Evolutionary conservation across 768 basidiomycete species (phyloP), one percentile per base, ranked within the genome.

Genomic region (Cystoderma amianthinum): DNA sequence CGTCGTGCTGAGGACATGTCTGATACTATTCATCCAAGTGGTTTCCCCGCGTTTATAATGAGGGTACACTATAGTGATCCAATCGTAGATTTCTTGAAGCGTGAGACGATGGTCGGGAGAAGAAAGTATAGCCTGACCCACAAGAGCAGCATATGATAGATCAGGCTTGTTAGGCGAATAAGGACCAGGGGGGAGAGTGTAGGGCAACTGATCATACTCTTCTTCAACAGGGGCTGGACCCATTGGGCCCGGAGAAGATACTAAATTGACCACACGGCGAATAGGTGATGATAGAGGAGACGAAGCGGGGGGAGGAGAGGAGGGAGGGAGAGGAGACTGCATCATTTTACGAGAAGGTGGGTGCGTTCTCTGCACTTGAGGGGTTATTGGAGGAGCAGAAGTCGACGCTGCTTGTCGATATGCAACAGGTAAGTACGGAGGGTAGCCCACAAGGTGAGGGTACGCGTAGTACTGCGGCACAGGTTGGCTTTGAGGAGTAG

Each of bases 21-120:
- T 78, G 45, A 98, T 91, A 42, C 91, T 94, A 61, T 96, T 96
- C 80, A 94, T 93, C 95, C 95, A 98, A 4, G 92, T 95, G 3
- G 85, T 78, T 53, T 97, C 93, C 16, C 85, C 85, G 44, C 87
- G 84, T 61, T 91, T 90, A 66, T 90, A 99, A 56, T 83, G 82
- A 5, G 96, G 94, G 62, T 92, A 94, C 6, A 89, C 88, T 32
- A 85, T 87, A 35, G 89, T 90, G 53, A 99, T 94, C 76, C 80
- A 99, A 56, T 89, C 84, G 55, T 98, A 98, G 48, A 99, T 96
- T 58, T 98, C 92, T 58, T 94, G 88, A 18, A 98, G 71, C 2
- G 91, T 91, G 39, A 97, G 80, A 39, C 86, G 82, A 51, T 87
- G 85, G 20, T 84, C 78, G 1, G 79, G 74, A 3, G 88, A 90